A percentile compares a stretch with the other conserved stretches of the same genome.
Conservation (phyloP, 1,284 basidiomycete genomes). For the Trichosporon asahii region DNA sequence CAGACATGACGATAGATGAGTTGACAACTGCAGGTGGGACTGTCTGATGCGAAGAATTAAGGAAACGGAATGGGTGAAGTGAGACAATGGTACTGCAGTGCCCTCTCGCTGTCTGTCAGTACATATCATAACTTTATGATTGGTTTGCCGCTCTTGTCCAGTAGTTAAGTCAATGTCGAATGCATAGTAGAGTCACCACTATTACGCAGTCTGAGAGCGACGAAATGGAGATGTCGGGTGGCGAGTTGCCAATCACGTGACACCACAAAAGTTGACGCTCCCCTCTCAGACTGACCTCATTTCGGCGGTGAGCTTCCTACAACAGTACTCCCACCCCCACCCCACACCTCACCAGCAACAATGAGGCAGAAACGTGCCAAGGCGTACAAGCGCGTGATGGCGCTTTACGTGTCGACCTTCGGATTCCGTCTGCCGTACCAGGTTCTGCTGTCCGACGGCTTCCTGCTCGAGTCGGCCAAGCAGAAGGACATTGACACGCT, state of each 20-base stretch:
- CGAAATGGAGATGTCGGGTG: too few relatives aligned
- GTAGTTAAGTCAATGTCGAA: too few relatives aligned
- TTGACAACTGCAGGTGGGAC: too few relatives aligned
- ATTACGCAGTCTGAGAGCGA: too few relatives aligned
- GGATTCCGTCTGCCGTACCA: constrained; percentile 89
- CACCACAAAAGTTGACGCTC: background rate
- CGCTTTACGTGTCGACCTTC: constrained; percentile 75
- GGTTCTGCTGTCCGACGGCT: constrained; percentile 78
- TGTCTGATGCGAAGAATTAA: too few relatives aligned
- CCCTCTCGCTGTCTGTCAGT: too few relatives aligned
- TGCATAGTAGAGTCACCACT: too few relatives aligned
- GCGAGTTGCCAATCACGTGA: background rate
- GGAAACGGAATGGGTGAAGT: too few relatives aligned
- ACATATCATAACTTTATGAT: too few relatives aligned
- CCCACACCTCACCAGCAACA: constrained; percentile 10
- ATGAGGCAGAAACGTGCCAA: constrained; percentile 95
- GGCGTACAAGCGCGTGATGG: constrained; percentile 86
- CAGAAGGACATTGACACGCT: constrained; percentile 61
- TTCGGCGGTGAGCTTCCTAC: background rate
- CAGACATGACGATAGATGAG: too few relatives aligned
- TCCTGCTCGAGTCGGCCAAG: constrained; percentile 67
- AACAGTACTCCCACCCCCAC: background rate
- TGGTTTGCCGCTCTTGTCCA: too few relatives aligned
- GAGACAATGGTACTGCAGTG: too few relatives aligned
- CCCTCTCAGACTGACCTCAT: background rate